Evolutionary conservation across 176 grass and related monocot genomes (phyloP).

Genomic region (Calamus simplicifolius): DNA sequence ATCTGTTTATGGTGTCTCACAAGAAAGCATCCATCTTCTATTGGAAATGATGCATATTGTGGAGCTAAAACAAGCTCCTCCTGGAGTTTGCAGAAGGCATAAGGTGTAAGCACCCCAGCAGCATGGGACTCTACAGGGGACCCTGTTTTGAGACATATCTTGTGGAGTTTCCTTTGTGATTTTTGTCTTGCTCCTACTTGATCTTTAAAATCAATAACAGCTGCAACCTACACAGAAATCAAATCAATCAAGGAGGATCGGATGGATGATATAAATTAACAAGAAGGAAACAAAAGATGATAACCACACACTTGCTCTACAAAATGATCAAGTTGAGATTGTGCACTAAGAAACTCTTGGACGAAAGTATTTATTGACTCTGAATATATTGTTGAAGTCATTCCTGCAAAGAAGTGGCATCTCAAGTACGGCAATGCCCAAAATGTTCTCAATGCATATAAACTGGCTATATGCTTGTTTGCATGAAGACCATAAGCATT

Average conservation of each 20-base stretch:
- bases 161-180: background rate
- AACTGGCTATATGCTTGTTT: background rate
- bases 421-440: too few species aligned
- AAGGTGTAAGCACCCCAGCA: background rate
- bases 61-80: constrained; percentile 1
- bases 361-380: background rate
- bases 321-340: constrained; percentile 2
- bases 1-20: background rate
- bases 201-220: too few species aligned
- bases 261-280: too few species aligned
- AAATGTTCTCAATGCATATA: background rate
- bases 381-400: too few species aligned
- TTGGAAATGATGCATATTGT: constrained; percentile 3
- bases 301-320: background rate
- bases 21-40: background rate
- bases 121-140: background rate
- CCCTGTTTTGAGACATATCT: constrained; percentile 1
- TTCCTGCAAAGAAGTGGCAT: too few species aligned
- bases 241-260: too few species aligned
- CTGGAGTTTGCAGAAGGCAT: background rate
- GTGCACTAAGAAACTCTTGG: background rate
- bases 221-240: too few species aligned
- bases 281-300: background rate
- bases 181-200: background rate
- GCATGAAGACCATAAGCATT: background rate